Evolutionary conservation across 2,329 filamentous ascomycete species (phyloP).

Genomic region (Pseudogymnoascus sp.): DNA sequence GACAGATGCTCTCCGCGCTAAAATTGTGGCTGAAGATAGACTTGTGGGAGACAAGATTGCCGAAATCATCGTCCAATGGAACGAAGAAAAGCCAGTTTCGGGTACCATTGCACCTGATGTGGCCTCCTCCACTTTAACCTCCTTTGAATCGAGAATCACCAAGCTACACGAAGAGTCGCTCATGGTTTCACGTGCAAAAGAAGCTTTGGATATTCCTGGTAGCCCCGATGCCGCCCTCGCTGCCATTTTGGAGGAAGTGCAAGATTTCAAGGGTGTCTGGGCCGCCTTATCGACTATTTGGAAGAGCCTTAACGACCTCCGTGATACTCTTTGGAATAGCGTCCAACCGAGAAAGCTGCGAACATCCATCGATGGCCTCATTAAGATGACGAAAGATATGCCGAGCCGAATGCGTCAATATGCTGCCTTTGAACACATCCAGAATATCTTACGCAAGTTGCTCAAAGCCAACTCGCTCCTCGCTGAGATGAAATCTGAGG

Average conservation of each 20-base stretch:
- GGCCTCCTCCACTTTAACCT: constrained; percentile 71
- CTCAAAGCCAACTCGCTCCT: constrained; percentile 87
- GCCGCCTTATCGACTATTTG: constrained; percentile 91
- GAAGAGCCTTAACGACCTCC: constrained; percentile 88
- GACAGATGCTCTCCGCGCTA: constrained; percentile 86
- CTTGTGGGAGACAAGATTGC: constrained; percentile 81
- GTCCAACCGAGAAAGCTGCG: constrained; percentile 92
- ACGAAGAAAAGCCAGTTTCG: constrained; percentile 92
- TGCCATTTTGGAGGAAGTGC: constrained; percentile 88
- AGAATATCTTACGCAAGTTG: constrained; percentile 77
- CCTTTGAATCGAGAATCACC: constrained; percentile 78
- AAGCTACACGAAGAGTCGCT: constrained; percentile 79
- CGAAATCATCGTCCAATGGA: constrained; percentile 82
- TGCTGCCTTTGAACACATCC: constrained; percentile 98
- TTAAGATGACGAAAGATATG: constrained; percentile 99
- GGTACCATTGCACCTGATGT: constrained; percentile 86
- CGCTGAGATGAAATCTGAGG: constrained; percentile 88
- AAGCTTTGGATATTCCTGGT: constrained; percentile 82
- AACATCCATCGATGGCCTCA: constrained; percentile 77
- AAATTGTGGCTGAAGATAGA: constrained; percentile 90
- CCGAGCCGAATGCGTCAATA: constrained; percentile 98
- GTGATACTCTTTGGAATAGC: constrained; percentile 88
- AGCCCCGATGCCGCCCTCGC: constrained; percentile 72
- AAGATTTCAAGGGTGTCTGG: constrained; percentile 99
- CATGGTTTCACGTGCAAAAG: constrained; percentile 94